Base-by-base conservation (phyloP, 208 protist species). In the Borovskyia barvae region DNA sequence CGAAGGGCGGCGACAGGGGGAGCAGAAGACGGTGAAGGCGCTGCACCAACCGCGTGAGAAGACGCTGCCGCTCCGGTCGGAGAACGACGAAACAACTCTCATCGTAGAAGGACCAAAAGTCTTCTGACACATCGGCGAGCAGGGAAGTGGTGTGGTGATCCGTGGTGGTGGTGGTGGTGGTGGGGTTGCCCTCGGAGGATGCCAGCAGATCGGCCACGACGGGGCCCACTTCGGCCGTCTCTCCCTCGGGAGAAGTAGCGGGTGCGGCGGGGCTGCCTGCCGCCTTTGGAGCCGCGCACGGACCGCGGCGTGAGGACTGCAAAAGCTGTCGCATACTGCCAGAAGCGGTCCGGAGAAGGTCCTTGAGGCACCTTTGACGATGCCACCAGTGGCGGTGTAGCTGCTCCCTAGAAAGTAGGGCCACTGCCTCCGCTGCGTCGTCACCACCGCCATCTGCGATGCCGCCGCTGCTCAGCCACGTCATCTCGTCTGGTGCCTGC, bases 51-150 rank as follows among this genome's bases (percentile, higher is more conserved):
- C 46, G 48, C 12, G 78, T 72, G 54, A 90, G 72, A 19, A 53
- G 62, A 11, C 77, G 67, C 60, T 87, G 76, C 30, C 79, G 65
- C 29, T 81, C 79, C 0, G 66, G 51, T 5, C 68, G 75, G 2
- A 93, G 69, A 20, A 82, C 39, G 12, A 65, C 59, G 56, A 90
- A 93, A 49, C 86, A 86, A 41, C 71, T 87, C 14, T 68, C 45
- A 52, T 90, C 72, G 52, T 82, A 88, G 3, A 81, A 20, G 8
- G 72, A 35, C 22, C 62, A 51, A 60, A 93, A 93, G 41, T 71
- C 33, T 0, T 15, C 26, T 0, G 58, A 46, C 25, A 78, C 29
- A 61, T 66, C 66, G 37, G 49, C 24, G 20, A 62, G 37, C 36
- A 41, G 25, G 11, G 39, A n/a, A n/a, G n/a, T n/a, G n/a, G n/a